phyloP scores from a whole-genome alignment of 2,329 filamentous ascomycete species.

The Alternaria brassicicola region DNA sequence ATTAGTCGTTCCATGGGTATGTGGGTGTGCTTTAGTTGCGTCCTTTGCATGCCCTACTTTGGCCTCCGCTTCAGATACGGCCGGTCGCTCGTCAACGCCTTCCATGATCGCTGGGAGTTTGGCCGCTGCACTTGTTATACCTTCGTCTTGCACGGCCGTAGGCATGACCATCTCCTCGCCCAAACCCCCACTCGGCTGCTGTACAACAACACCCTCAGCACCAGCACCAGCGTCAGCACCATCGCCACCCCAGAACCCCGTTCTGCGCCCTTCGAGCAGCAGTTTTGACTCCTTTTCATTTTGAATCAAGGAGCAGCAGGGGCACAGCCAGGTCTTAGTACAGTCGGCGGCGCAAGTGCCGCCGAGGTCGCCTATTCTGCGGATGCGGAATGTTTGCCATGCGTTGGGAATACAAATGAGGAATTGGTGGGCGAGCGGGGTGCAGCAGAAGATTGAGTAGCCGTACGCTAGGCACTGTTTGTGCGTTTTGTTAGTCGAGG shows the following conservation, averaged over 20 bases:
- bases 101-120: background rate
- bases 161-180: conserved; percentile 1
- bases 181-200: background rate
- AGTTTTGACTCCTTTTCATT: conserved; percentile 2
- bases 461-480: background rate
- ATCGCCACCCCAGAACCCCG: background rate
- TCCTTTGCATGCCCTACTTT: background rate
- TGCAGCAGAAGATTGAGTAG: background rate
- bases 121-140: background rate
- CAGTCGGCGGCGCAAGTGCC: background rate
- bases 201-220: background rate
- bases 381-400: background rate
- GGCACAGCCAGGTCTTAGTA: background rate
- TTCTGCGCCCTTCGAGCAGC: background rate
- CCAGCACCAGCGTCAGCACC: background rate
- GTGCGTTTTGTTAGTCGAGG: background rate
- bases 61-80: background rate
- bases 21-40: background rate
- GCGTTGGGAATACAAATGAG: background rate
- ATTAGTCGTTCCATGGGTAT: background rate
- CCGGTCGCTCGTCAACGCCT: background rate
- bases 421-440: background rate
- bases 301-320: conserved; percentile 4
- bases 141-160: background rate
- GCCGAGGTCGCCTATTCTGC: background rate